phyloP scores from a whole-genome alignment of 495 filamentous ascomycete genomes.

The Barbatosphaeria neglecta region DNA sequence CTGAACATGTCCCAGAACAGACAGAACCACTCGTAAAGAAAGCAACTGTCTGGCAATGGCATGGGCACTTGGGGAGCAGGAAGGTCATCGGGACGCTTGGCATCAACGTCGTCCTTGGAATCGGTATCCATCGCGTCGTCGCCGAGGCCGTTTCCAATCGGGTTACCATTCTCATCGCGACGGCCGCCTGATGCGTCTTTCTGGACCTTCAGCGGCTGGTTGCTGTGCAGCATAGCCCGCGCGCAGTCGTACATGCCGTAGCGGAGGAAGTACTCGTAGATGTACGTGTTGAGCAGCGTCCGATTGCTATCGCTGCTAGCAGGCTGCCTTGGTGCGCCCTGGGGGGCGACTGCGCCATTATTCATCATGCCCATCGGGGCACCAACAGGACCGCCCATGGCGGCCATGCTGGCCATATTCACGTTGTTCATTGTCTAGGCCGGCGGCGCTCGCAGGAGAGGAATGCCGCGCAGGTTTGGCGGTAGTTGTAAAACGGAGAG shows the following conservation, averaged over 20 bases:
- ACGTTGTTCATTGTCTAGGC: slow-evolving; percentile 57
- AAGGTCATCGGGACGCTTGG: slow-evolving; percentile 66
- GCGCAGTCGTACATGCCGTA: slow-evolving; percentile 73
- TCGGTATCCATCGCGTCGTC: slow-evolving; percentile 75
- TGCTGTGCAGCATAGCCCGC: slow-evolving; percentile 54
- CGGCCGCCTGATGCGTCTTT: slow-evolving; percentile 47
- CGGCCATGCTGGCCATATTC: slow-evolving; percentile 54
- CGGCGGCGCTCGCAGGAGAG: slow-evolving; percentile 7
- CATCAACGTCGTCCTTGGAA: slow-evolving; percentile 60
- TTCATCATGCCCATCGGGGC: slow-evolving; percentile 61
- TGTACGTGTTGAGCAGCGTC: slow-evolving; percentile 73
- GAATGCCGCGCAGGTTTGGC: no score
- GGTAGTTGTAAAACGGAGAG: no score
- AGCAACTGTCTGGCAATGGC: slow-evolving; percentile 55
- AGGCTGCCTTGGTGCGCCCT: slow-evolving; percentile 19
- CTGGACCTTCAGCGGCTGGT: slow-evolving; percentile 41
- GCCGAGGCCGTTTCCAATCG: slow-evolving; percentile 59
- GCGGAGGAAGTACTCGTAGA: slow-evolving; percentile 91
- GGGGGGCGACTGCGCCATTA: slow-evolving; percentile 40
- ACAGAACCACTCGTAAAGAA: slow-evolving; percentile 90
- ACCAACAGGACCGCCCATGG: slow-evolving; percentile 50
- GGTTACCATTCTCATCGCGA: slow-evolving; percentile 50
- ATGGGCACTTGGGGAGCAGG: slow-evolving; percentile 58
- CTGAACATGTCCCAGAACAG: slow-evolving; percentile 92
- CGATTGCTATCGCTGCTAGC: slow-evolving; percentile 25